These are phyloP conservation scores for Leccinum rimulosum DNA, from an alignment of 768 basidiomycete species.

Conservation along the genomic window DNA sequence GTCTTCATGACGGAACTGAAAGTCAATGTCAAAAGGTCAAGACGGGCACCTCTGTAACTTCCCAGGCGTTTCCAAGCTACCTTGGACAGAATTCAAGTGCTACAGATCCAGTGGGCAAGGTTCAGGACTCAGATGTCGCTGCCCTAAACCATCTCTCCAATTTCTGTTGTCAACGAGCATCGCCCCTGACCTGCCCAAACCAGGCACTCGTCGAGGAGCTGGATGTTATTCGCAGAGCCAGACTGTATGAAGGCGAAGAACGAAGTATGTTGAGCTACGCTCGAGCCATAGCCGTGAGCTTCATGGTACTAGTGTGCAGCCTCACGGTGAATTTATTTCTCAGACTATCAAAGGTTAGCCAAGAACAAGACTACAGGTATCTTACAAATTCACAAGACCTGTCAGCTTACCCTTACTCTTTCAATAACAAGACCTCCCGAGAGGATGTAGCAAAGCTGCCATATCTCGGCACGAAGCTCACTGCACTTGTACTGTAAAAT, in stretches of 20 bases:
- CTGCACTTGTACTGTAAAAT: slow-evolving; percentile 41
- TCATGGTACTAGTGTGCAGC: neutral
- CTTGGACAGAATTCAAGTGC: neutral
- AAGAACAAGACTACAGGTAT: neutral
- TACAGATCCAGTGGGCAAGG: slow-evolving; percentile 22
- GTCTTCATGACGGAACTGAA: slow-evolving; percentile 48
- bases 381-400: neutral
- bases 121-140: slow-evolving; percentile 15
- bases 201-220: slow-evolving; percentile 60
- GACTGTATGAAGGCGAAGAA: slow-evolving; percentile 65
- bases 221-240: slow-evolving; percentile 51
- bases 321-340: slow-evolving; percentile 1
- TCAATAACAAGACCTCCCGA: slow-evolving; percentile 38
- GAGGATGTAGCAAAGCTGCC: slow-evolving; percentile 44
- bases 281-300: slow-evolving; percentile 64
- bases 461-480: slow-evolving; percentile 49
- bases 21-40: slow-evolving; percentile 39
- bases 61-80: neutral
- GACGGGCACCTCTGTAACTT: neutral
- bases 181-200: slow-evolving; percentile 68
- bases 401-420: slow-evolving; percentile 47
- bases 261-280: slow-evolving; percentile 71
- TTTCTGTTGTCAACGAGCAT: slow-evolving; percentile 61
- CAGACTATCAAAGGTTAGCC: slow-evolving; percentile 49
- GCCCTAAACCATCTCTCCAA: slow-evolving; percentile 31